Conservation (phyloP, 257 asterid genomes). For the Solanum habrochaites region DNA sequence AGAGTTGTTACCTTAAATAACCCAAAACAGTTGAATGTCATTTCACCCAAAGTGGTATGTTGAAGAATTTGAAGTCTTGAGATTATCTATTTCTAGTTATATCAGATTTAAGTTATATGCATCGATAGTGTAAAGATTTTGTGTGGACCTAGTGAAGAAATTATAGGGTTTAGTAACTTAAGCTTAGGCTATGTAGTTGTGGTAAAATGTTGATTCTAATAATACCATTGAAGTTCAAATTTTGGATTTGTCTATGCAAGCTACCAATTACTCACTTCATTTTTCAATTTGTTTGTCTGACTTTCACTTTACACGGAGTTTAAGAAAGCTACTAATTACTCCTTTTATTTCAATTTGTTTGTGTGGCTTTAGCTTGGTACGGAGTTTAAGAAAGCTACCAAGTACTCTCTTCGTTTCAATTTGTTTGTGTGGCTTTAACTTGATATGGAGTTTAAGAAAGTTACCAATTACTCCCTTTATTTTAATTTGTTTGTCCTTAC, state of each 20-base stretch:
- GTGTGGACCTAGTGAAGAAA: neutral
- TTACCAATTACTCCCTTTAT: neutral
- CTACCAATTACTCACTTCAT: neutral
- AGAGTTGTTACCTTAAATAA: constrained; percentile 72
- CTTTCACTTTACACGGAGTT: neutral
- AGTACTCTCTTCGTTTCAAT: neutral
- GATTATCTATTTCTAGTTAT: neutral
- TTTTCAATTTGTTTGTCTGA: neutral
- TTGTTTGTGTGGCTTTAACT: neutral
- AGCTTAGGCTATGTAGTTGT: neutral
- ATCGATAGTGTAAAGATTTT: neutral
- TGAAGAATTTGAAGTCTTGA: neutral
- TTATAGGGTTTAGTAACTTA: neutral
- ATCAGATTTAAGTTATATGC: neutral
- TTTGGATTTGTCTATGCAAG: neutral
- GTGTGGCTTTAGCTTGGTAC: neutral
- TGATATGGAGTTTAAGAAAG: neutral
- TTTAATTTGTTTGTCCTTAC: neutral
- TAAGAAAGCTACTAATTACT: neutral
- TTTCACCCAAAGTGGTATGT: constrained; percentile 70
- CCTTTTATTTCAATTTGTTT: neutral
- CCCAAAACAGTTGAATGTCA: constrained; percentile 78
- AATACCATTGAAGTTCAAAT: neutral
- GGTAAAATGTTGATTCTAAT: neutral
- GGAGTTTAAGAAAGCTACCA: neutral